Evolutionary conservation across 352 stramenopile species (phyloP).

Genomic region (Globisporangium canariense): DNA sequence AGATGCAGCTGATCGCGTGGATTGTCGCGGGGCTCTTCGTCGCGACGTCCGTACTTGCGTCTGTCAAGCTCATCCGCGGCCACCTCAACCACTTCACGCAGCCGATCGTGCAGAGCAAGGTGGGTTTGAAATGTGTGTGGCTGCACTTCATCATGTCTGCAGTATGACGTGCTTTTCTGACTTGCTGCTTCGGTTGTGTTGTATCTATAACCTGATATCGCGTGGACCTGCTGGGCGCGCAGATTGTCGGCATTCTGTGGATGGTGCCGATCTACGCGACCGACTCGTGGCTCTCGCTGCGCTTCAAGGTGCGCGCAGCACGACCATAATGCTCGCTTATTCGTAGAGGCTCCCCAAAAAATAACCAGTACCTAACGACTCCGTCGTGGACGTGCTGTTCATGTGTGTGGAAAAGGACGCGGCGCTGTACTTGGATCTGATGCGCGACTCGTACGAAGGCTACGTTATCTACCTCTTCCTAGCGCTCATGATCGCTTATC

Average conservation of each 20-base stretch:
- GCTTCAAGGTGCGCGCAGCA: constrained; percentile 84
- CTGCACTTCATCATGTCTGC: neutral
- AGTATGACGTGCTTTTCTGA: neutral
- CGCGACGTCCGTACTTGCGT: constrained; percentile 83
- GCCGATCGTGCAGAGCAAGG: constrained; percentile 94
- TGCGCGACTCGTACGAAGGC: constrained; percentile 97
- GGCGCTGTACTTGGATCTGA: constrained; percentile 90
- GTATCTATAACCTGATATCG: constrained; percentile 22
- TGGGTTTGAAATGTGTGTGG: constrained; percentile 21
- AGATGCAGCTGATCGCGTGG: constrained; percentile 74
- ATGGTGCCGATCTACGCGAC: constrained; percentile 99
- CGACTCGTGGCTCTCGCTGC: constrained; percentile 95
- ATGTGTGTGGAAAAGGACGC: constrained; percentile 31
- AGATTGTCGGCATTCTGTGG: constrained; percentile 97
- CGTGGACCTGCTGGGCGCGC: constrained; percentile 16
- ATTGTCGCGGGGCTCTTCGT: constrained; percentile 90
- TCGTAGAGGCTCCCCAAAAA: too few relatives aligned
- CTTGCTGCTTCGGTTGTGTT: neutral
- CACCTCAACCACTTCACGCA: constrained; percentile 92
- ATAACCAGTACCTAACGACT: neutral
- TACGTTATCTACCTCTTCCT: constrained; percentile 99
- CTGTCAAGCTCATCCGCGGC: constrained; percentile 87
- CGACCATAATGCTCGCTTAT: neutral
- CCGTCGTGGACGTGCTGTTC: neutral
- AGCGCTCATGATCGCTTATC: constrained; percentile 94